A percentile compares a stretch with the other conserved stretches of the same genome.
Evolutionary conservation across 768 basidiomycete species (phyloP).

Genomic region (Auriculariales sp.): DNA sequence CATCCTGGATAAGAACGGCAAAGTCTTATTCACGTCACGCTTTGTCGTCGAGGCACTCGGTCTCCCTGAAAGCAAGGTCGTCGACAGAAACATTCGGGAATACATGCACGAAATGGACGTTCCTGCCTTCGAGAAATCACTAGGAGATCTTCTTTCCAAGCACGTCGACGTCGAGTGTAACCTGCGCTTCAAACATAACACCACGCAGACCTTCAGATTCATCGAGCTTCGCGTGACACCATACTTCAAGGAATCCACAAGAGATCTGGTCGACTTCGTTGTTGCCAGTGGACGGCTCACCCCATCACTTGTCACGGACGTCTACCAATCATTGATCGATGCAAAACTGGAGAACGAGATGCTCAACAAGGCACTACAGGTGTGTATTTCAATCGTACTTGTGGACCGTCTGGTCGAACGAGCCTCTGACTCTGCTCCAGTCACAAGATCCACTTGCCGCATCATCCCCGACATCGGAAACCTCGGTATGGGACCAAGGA

Average conservation of each 20-base stretch:
- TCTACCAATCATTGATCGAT: constrained; percentile 34
- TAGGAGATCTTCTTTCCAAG: background rate
- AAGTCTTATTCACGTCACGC: constrained; percentile 52
- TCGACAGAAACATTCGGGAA: constrained; percentile 51
- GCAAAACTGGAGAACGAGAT: constrained; percentile 81
- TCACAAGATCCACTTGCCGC: background rate
- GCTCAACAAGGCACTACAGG: constrained; percentile 37
- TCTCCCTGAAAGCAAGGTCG: constrained; percentile 58
- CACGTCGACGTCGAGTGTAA: background rate
- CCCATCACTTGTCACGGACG: background rate
- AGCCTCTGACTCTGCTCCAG: background rate
- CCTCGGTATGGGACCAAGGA: background rate
- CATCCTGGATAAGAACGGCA: constrained; percentile 47
- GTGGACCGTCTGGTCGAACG: background rate
- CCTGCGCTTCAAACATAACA: background rate
- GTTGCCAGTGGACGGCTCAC: background rate
- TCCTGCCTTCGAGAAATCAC: background rate
- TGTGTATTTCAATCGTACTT: background rate
- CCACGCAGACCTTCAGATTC: background rate
- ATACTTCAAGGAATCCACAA: background rate
- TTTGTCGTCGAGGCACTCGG: constrained; percentile 60
- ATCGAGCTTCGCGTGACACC: constrained; percentile 1
- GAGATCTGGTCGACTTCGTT: background rate
- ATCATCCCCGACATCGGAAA: background rate
- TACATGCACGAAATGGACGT: constrained; percentile 42